Evolutionary conservation across 2,329 filamentous ascomycete genomes (phyloP).

Genomic region (Fusarium protoensiforme): DNA sequence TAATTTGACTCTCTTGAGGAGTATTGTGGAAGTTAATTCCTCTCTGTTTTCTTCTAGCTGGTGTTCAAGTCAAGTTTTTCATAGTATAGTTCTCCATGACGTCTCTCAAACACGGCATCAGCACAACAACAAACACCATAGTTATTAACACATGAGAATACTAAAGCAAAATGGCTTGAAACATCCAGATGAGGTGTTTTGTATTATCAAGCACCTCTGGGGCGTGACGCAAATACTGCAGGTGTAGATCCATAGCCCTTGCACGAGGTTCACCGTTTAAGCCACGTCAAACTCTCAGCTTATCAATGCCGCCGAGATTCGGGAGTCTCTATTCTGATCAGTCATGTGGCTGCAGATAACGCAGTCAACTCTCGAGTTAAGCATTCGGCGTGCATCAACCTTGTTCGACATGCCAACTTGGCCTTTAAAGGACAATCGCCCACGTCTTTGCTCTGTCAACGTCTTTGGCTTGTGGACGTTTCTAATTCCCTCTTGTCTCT

Average conservation of each 20-base stretch:
- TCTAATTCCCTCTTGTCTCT: background rate
- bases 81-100: too few relatives aligned
- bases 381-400: background rate
- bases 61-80: too few relatives aligned
- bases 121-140: background rate
- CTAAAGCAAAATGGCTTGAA: background rate
- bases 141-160: background rate
- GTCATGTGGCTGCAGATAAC: background rate
- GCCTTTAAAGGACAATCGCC: background rate
- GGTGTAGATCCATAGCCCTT: background rate
- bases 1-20: too few relatives aligned
- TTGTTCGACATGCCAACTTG: background rate
- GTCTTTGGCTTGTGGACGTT: background rate
- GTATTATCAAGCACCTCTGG: background rate
- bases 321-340: background rate
- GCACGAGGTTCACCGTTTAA: background rate
- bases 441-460: background rate
- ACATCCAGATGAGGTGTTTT: background rate
- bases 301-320: background rate
- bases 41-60: too few relatives aligned
- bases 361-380: background rate
- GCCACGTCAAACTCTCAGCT: background rate
- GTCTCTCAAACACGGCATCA: too few relatives aligned
- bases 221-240: background rate
- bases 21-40: too few relatives aligned